Evolutionary conservation across 768 basidiomycete genomes (phyloP).

Genomic region (Exsudoporus frostii): DNA sequence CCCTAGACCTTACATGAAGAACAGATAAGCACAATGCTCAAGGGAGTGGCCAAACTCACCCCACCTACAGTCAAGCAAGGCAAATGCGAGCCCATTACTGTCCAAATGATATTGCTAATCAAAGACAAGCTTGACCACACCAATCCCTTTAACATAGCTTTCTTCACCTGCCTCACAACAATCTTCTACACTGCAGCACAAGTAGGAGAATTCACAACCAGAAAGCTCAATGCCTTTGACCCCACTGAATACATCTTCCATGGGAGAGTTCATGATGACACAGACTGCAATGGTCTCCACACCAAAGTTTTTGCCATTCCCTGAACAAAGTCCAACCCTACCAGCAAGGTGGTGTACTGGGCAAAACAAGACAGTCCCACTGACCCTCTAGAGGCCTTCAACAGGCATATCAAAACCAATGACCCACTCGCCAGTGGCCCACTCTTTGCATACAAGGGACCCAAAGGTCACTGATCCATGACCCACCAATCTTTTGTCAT

Average conservation of each 20-base stretch:
- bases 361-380: background rate
- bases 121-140: background rate
- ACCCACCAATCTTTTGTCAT: background rate
- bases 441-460: background rate
- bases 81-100: background rate
- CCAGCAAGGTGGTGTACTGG: background rate
- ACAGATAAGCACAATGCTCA: background rate
- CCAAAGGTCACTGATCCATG: fast-evolving
- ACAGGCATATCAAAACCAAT: background rate
- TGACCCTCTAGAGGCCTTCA: fast-evolving
- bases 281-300: background rate
- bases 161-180: background rate
- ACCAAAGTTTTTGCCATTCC: background rate
- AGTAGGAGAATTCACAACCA: background rate
- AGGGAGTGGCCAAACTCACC: background rate
- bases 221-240: background rate
- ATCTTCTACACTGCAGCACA: background rate
- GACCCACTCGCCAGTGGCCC: background rate
- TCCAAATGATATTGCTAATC: background rate
- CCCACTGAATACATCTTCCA: background rate
- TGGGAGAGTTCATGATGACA: background rate
- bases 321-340: background rate
- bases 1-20: background rate
- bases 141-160: background rate
- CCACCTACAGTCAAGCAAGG: background rate